Base-by-base conservation (phyloP, 441 rosid species). In the Pelargonium citronellum region DNA sequence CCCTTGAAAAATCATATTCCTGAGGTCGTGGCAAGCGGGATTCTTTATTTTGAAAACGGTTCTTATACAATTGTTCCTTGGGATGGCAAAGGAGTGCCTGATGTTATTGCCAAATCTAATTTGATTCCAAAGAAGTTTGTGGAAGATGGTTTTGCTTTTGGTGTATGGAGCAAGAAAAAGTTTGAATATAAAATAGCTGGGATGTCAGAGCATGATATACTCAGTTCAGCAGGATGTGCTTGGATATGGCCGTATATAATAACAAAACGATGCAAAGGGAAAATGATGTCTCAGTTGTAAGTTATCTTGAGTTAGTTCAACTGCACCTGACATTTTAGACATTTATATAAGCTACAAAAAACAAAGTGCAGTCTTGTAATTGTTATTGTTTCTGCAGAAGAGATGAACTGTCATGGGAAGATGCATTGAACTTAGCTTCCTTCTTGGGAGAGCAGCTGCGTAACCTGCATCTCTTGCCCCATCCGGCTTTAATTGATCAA, bases 71-170 rank as follows among this genome's bases (percentile, higher is more conserved):
- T 87, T 74, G 82, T 78, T 71, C 85, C 90, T 61, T 95, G 99
- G 99, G 89, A 90, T 84, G 99, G 99, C 22, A 91, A 82, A 85
- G 90, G 78, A 74, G 83, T 90, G 70, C 97, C 96, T 73, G 81
- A 78, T 69, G 84, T 87, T 53, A 79, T 91, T 78, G 51, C 71
- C 17, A 75, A 76, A 68, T 79, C 85, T 83, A 85, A 71, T 81
- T 63, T 87, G 72, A 67, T 78, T 74, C 80, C 84, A 61, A 80
- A 67, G 17, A 84, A 71, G 49, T 75, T 77, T 60, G 68, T 73
- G 73, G 71, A 81, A 70, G 80, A 78, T 51, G 84, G 77, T 41
- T 91, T 87, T 74, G 87, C 92, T 46, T 95, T 87, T 67, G 96
- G 96, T 69, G 78, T 95, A 73, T 89, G 95, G 96, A 86, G 83